These are phyloP conservation scores for Neovahlkampfia damariscottae DNA, from an alignment of 78 protist species.

Conservation along the genomic window DNA sequence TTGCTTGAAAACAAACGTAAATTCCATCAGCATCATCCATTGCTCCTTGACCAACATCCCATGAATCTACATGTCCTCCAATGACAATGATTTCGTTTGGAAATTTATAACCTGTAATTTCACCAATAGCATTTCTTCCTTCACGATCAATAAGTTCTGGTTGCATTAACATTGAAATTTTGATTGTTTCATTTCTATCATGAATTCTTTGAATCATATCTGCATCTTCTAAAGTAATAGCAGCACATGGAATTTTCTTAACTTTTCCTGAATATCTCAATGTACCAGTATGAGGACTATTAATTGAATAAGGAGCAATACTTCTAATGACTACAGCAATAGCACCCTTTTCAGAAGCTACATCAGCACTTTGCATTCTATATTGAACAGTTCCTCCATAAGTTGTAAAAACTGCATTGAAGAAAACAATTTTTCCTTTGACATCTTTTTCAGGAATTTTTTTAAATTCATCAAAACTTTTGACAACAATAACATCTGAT, in stretches of 20 bases:
- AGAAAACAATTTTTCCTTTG: slow-evolving; percentile 50
- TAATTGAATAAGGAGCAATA: slow-evolving; percentile 45
- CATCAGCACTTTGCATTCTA: slow-evolving; percentile 37
- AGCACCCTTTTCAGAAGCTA: slow-evolving; percentile 46
- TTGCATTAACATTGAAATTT: slow-evolving; percentile 33
- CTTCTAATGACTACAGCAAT: slow-evolving; percentile 48
- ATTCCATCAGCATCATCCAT: slow-evolving; percentile 60
- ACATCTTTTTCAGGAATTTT: not conserved
- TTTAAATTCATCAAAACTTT: slow-evolving; percentile 33
- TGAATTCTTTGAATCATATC: slow-evolving; percentile 42
- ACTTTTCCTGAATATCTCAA: slow-evolving; percentile 22
- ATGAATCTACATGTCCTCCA: slow-evolving; percentile 58
- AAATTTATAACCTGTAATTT: slow-evolving; percentile 36
- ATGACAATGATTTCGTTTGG: slow-evolving; percentile 57
- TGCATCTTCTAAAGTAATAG: slow-evolving; percentile 63
- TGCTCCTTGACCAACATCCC: slow-evolving; percentile 72
- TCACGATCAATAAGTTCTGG: slow-evolving; percentile 6
- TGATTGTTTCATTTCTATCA: slow-evolving; percentile 6
- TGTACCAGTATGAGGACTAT: slow-evolving; percentile 61
- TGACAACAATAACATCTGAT: slow-evolving; percentile 39
- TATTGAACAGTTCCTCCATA: slow-evolving; percentile 29
- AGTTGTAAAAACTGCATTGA: slow-evolving; percentile 28
- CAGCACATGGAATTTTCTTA: slow-evolving; percentile 40
- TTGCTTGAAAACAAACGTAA: slow-evolving; percentile 42
- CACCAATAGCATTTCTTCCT: slow-evolving; percentile 48